These are phyloP conservation scores for Trypanosoma platydactyli DNA, from an alignment of 208 protist species.

Conservation along the genomic window DNA sequence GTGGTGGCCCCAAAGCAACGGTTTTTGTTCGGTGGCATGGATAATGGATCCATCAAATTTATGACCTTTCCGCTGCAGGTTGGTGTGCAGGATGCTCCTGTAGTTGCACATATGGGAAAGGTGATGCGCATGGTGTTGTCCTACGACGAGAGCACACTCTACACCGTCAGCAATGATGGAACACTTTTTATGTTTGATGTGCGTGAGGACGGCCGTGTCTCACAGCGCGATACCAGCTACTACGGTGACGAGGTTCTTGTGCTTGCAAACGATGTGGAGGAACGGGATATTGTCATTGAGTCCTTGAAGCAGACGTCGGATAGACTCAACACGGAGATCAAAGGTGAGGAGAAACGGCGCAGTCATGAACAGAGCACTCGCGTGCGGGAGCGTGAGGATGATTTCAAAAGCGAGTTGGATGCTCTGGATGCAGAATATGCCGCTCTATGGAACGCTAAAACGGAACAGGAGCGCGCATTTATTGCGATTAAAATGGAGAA, in stretches of 20 bases:
- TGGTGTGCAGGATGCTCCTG: slow-evolving; percentile 64
- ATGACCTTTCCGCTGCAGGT: slow-evolving; percentile 90
- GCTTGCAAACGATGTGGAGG: slow-evolving; percentile 93
- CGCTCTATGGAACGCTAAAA: slow-evolving; percentile 76
- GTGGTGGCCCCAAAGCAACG: slow-evolving; percentile 81
- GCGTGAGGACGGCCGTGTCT: slow-evolving; percentile 69
- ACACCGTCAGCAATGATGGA: slow-evolving; percentile 90
- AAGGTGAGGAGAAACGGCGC: slow-evolving; percentile 93
- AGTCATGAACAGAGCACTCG: slow-evolving; percentile 92
- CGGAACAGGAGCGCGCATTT: slow-evolving; percentile 92
- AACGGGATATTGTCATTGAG: slow-evolving; percentile 79
- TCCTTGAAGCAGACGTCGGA: slow-evolving; percentile 88
- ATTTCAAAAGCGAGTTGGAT: slow-evolving; percentile 82
- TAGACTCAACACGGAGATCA: slow-evolving; percentile 91
- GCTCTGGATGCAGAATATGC: slow-evolving; percentile 75
- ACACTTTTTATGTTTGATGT: slow-evolving; percentile 89
- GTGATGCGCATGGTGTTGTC: slow-evolving; percentile 87
- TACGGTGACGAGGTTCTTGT: slow-evolving; percentile 89
- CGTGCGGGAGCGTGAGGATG: slow-evolving; percentile 88
- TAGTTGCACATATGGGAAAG: slow-evolving; percentile 66
- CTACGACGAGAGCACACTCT: slow-evolving; percentile 91
- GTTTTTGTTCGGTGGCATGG: slow-evolving; percentile 90
- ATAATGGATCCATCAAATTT: slow-evolving; percentile 88
- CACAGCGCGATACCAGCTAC: slow-evolving; percentile 26
- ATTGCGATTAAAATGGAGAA: slow-evolving; percentile 85